These are phyloP conservation scores for Paspalum notatum DNA, from an alignment of 176 grass and related monocot genomes.

Conservation along the genomic window DNA sequence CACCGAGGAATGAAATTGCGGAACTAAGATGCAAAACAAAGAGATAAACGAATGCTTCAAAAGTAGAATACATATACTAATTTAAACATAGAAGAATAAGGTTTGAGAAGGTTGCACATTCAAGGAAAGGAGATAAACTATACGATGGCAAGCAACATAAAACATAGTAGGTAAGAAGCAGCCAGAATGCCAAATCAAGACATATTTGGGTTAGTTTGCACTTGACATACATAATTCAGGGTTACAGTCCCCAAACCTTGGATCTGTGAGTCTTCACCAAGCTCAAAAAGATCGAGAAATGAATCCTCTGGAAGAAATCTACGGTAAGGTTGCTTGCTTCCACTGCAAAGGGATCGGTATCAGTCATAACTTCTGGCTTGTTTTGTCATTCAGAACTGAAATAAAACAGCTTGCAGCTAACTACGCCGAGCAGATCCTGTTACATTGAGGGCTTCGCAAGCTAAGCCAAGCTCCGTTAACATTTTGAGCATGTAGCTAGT, in stretches of 20 bases:
- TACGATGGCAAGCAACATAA: neutral
- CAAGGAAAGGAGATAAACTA: neutral
- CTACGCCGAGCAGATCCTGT: neutral
- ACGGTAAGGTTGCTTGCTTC: constrained; percentile 85
- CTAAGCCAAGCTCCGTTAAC: neutral
- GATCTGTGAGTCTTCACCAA: constrained; percentile 70
- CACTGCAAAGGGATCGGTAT: constrained; percentile 58
- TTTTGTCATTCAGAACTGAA: constrained; percentile 22
- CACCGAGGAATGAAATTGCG: constrained; percentile 55
- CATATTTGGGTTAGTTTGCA: neutral
- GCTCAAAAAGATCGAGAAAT: constrained; percentile 78
- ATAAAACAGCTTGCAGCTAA: neutral
- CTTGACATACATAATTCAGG: constrained; percentile 30
- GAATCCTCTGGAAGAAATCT: constrained; percentile 91
- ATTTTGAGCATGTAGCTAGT: neutral
- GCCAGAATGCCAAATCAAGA: neutral
- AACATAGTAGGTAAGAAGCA: neutral
- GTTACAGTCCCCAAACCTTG: constrained; percentile 62
- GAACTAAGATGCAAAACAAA: constrained; percentile 55
- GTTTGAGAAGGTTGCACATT: neutral
- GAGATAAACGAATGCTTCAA: constrained; percentile 26
- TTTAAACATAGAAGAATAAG: constrained; percentile 19
- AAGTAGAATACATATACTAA: neutral
- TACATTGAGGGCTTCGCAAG: neutral
- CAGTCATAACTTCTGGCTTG: neutral